Evolutionary conservation across 2,329 filamentous ascomycete genomes (phyloP).

Genomic region (Aspergillus cejpii): DNA sequence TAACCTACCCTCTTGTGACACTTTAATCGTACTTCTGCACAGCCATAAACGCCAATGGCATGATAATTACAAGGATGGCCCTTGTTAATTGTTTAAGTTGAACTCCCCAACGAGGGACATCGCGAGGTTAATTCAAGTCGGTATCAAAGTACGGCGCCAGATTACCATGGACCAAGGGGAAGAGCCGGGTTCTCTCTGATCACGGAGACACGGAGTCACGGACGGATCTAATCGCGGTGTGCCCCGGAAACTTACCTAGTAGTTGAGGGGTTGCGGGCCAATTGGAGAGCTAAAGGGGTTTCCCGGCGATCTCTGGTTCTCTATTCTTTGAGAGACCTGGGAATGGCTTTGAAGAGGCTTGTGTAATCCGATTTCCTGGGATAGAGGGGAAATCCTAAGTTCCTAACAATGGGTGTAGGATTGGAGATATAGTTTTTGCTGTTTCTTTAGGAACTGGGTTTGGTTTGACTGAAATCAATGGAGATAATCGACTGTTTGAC

Average conservation of each 20-base stretch:
- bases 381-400: neutral
- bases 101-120: no score
- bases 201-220: no score
- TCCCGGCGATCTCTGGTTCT: neutral
- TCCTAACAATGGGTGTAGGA: neutral
- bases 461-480: no score
- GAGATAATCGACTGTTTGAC: neutral
- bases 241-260: conserved; percentile 12
- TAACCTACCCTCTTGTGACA: neutral
- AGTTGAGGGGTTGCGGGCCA: conserved; percentile 4
- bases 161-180: conserved; percentile 8
- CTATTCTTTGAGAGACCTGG: conserved; percentile 8
- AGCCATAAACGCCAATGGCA: neutral
- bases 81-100: no score
- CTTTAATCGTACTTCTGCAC: neutral
- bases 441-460: no score
- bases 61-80: neutral
- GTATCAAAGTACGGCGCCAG: conserved; percentile 1
- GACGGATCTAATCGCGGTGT: conserved; percentile 13
- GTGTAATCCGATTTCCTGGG: conserved; percentile 12
- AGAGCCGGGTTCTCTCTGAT: neutral
- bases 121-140: conserved; percentile 7
- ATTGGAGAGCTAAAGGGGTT: conserved; percentile 5
- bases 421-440: no score
- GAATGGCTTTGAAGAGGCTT: conserved; percentile 5